These are phyloP conservation scores for Coffea humblotiana DNA, from an alignment of 305 asterid genomes.

Conservation along the genomic window DNA sequence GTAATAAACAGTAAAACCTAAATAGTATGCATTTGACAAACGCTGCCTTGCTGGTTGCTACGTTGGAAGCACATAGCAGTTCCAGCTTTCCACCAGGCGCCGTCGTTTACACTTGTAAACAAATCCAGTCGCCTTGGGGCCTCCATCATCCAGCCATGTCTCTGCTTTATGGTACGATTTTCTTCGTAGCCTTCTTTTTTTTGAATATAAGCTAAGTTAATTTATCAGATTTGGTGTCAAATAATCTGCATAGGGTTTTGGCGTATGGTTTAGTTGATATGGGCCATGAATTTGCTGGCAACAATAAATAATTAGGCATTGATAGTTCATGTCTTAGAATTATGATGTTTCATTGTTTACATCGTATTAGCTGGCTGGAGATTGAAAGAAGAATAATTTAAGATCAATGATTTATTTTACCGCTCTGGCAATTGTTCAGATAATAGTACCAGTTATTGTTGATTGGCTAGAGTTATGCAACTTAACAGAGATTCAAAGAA, in stretches of 20 bases:
- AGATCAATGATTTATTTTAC: background rate
- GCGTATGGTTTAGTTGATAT: background rate
- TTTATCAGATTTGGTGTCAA: background rate
- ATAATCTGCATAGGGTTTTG: background rate
- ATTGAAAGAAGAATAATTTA: too few species aligned
- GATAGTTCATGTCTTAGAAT: background rate
- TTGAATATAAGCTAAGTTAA: background rate
- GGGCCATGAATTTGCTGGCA: background rate
- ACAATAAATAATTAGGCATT: background rate
- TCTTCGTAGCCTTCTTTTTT: background rate
- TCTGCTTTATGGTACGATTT: background rate
- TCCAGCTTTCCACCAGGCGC: background rate
- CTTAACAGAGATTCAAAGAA: background rate
- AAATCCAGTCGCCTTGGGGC: background rate
- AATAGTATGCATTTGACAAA: background rate
- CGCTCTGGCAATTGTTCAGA: background rate
- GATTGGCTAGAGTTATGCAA: background rate
- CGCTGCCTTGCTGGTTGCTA: slow-evolving; percentile 5
- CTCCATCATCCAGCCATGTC: background rate
- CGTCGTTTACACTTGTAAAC: background rate
- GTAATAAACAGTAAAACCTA: too few species aligned
- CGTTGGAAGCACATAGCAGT: background rate
- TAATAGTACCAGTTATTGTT: background rate
- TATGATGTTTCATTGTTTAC: background rate
- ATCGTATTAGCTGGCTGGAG: too few species aligned